A percentile compares a stretch with the other conserved stretches of the same genome.
Evolutionary conservation across 148 eudicot species (phyloP).

Genomic region (Suaeda aralocaspica): DNA sequence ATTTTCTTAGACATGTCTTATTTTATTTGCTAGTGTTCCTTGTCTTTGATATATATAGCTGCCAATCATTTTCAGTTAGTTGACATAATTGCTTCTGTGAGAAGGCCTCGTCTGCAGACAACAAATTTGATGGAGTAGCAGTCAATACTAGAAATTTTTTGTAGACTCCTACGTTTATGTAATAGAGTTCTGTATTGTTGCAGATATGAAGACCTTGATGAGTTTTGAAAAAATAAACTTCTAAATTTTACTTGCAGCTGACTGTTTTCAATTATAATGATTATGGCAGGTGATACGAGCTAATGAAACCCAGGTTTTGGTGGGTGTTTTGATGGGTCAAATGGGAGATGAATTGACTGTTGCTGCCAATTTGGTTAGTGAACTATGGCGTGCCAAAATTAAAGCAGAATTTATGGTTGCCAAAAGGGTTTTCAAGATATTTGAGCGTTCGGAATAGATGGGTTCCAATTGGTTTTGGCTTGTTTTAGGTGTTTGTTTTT

Average conservation of each 20-base stretch:
- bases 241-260: background rate
- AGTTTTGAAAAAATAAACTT: background rate
- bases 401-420: constrained; percentile 57
- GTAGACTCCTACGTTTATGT: background rate
- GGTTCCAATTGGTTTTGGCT: no score
- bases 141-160: background rate
- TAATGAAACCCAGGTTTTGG: constrained; percentile 84
- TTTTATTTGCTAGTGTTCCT: background rate
- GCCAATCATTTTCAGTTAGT: no score
- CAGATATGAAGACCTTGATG: background rate
- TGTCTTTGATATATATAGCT: background rate
- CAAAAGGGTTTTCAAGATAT: constrained; percentile 63
- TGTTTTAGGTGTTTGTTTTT: no score
- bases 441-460: constrained; percentile 69
- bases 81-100: no score
- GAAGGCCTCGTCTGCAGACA: background rate
- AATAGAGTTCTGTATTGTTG: background rate
- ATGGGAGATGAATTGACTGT: constrained; percentile 60
- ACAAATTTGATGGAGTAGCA: background rate
- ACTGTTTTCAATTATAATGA: constrained; percentile 5
- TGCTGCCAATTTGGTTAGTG: constrained; percentile 63
- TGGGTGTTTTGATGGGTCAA: constrained; percentile 62
- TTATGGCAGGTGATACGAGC: constrained; percentile 63
- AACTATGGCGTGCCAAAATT: constrained; percentile 66
- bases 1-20: background rate